Base-by-base conservation (phyloP, 208 protist species). In the Leishmania martiniquensis region DNA sequence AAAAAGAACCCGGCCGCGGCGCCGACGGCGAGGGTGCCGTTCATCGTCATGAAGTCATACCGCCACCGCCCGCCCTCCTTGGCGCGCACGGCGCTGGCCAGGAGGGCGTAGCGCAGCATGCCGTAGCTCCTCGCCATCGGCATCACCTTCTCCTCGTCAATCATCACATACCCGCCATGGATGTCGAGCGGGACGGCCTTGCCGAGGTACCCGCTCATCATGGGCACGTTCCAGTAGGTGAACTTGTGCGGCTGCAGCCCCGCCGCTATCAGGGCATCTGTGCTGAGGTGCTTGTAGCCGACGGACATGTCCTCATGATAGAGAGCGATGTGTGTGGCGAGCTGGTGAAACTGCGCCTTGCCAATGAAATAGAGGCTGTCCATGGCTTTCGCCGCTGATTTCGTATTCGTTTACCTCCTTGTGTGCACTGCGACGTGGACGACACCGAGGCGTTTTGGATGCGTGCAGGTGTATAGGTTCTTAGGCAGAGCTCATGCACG, bases 41-140 rank as follows among this genome's bases (percentile, higher is more conserved):
- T 96, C 92, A 96, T 96, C 22, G 89, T 89, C 75, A 81, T 89
- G 72, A 94, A 94, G 70, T 96, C 92, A 76, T 96, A 96, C 5
- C 89, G 86, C 90, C 88, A 94, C 32, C 92, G 83, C 29, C 92
- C 92, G 39, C 92, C 92, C 68, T 91, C 85, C 75, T 85, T 85
- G 25, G 86, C 88, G 4, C 92, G 92, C 51, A 91, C 89, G 0
- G 92, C 92, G 45, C 86, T 81, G 29, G 89, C 79, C 20, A 94
- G 83, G 29, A 89, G 81, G 9, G 90, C 87, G 73, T 94, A 96
- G 62, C 92, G 92, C 65, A 96, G 80, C 78, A 94, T 82, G 47
- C 92, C 92, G 82, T 90, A 93, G 81, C 80, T 91, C 29, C 63
- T 81, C 4, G 90, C 90, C 57, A 81, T 83, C 37, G 77, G 47